Base-by-base conservation (phyloP, 164 flowering plant species). In the Chloranthus sessilifolius region DNA sequence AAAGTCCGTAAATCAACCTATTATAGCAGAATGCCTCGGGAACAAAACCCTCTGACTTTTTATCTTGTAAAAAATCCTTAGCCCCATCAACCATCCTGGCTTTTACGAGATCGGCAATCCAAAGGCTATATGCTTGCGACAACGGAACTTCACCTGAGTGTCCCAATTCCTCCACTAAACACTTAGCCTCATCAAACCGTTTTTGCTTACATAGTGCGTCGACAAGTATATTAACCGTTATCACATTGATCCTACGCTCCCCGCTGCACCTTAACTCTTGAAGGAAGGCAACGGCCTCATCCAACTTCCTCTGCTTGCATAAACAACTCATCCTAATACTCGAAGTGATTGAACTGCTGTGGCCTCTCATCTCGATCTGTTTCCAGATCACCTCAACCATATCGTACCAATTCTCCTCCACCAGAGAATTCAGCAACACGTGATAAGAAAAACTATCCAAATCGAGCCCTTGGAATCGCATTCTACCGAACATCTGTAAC, bases 381-480 rank as follows among this genome's bases (percentile, higher is more conserved):
- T 67, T 54, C 2, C 39, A 47, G 9, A 91, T 48, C 0, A 58
- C 65, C 1, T 80, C 73, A 21, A 64, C 74, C 1, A 56, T 67
- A 33, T 79, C 88, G 53, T 62, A 83, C 27, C 62, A 61, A 17
- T 54, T 62, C 36, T 72, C 70, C 61, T 91, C 95, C 3, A 80
- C 83, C 26, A 88, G 53, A 0, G 90, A 71, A 69, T 88, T 83
- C 64, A 91, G 46, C 11, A 91, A 68, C 37, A 91, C 90, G 50
- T 91, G 79, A 40, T 88, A 91, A 1, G 72, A 62, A 52, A 75
- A 65, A 0, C 20, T 1, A 45, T 82, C 83, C 64, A 88, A 70
- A 56, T 88, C 96, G 3, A 74, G 27, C 10, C 96, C 98, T 7
- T 58, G 61, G 41, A 74, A 83, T 24, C 96, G 77, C 96, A 91